Base-by-base conservation (phyloP, 495 filamentous ascomycete genomes). In the Bacidia rubella region DNA sequence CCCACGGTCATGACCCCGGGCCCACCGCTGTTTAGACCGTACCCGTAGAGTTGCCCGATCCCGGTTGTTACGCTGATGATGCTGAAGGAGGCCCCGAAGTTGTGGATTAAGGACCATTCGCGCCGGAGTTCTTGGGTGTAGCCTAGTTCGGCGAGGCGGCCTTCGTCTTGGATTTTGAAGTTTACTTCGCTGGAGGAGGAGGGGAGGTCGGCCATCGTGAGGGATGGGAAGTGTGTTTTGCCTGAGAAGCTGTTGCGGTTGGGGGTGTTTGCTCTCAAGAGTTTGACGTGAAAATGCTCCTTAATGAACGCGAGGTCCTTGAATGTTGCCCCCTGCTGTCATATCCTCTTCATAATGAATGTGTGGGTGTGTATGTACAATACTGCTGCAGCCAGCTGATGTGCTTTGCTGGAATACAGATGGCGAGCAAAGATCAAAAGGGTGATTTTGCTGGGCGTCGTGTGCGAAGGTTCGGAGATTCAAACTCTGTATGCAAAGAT, bases 11-110 rank as follows among this genome's bases (percentile, higher is more conserved):
- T 77, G 61, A 73, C 74, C 25, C 64, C 74, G 0, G 78, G 78
- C 3, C 78, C 78, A 35, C 78, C 78, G 2, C 72, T 77, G 46
- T 62, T 68, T 12, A 80, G 64, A 17, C 78, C 77, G 68, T 76
- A 79, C 26, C 61, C 56, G 59, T 74, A 75, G 10, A 74, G 27
- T 5, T 29, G 26, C 2, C 3, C 1, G 9, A 80, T 70, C 47
- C 78, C 78, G 2, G 78, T 81, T 55, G 80, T 73, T 12, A 81
- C 78, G 51, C 73, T 76, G 58, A 81, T 81, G 57, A 81, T 81
- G 3, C 76, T 79, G 63, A 81, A 81, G 2, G 75, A 79, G 42
- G 80, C 74, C 32, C 78, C 78, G 63, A 80, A 81, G 58, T 81
- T 81, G 60, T 81, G 78, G 45, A 74, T 63, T 40, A 80, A 54